These are phyloP conservation scores for Diaporthe sp. DNA, from an alignment of 2,329 filamentous ascomycete species.

Conservation along the genomic window DNA sequence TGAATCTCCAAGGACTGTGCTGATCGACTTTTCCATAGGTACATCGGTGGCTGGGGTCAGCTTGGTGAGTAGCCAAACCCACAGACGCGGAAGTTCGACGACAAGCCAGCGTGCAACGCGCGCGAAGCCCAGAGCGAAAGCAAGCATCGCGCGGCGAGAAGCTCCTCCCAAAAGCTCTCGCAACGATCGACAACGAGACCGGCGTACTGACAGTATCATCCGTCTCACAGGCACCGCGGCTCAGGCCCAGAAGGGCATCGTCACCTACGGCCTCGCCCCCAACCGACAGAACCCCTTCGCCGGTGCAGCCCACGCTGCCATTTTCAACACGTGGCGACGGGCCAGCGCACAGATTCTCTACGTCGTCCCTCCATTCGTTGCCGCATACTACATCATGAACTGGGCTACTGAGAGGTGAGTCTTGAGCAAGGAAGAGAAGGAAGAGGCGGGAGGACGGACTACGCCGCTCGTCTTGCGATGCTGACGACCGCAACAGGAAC, in stretches of 20 bases:
- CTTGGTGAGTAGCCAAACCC: constrained; percentile 72
- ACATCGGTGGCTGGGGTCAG: constrained; percentile 79
- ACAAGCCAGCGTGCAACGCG: background rate
- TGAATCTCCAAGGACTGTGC: constrained; percentile 33
- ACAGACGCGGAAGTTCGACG: background rate
- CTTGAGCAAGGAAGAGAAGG: background rate
- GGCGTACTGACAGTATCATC: constrained; percentile 17
- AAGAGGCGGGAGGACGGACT: background rate
- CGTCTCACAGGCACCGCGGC: constrained; percentile 30
- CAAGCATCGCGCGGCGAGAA: background rate
- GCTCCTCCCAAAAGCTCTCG: background rate
- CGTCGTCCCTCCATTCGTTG: constrained; percentile 82
- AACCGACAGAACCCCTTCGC: constrained; percentile 93
- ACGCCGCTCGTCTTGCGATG: background rate
- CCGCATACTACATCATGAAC: constrained; percentile 85
- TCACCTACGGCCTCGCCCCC: constrained; percentile 80
- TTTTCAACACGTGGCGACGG: constrained; percentile 97
- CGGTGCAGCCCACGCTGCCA: constrained; percentile 80
- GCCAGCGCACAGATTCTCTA: constrained; percentile 90
- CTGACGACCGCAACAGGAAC: constrained; percentile 66
- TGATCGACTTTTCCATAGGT: constrained; percentile 63
- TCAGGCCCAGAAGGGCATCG: constrained; percentile 72
- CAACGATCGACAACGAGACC: constrained; percentile 52
- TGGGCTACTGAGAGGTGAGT: constrained; percentile 93
- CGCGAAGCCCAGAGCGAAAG: background rate